Evolutionary conservation across 176 grass and related monocot species (phyloP), one percentile per base, ranked within the genome.

Genomic region (Alopecurus myosuroides): DNA sequence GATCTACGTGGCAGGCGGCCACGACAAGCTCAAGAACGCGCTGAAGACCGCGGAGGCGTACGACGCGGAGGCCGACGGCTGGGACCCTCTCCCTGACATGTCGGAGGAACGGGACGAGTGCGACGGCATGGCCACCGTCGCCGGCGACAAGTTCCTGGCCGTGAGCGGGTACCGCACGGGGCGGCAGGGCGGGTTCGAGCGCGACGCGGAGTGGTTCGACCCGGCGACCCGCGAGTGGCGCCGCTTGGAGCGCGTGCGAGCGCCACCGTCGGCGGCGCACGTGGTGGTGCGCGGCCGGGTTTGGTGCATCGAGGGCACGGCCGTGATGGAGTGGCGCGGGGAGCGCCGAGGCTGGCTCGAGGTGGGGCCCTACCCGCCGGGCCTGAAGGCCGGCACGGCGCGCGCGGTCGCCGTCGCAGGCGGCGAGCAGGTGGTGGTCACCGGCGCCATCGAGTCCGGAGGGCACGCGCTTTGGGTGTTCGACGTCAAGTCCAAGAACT

Each of bases 1-100:
- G 82, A 86, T 98, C 79, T 98, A 90, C 40, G 89, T 98, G 4
- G 93, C 96, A 0, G 96, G 96, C 4, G 96, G 96, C 0, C 96
- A 95, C 82, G 96, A 98, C 79, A 87, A 94, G 77, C 84, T 92
- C 67, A 98, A 98, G 82, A 98, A 98, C 88, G 96, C 93, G 39
- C 91, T 98, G 11, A 91, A 92, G 84, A 90, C 91, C 0, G 96
- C 93, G 7, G 88, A 95, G 85, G 93, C 86, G 7, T 98, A 98
- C 86, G 89, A 95, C 63, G 69, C 91, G 1, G 49, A 1, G 13
- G 34, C 41, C 28, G 88, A 98, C 63, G 79, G 70, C 12, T 98
- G 96, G 96, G 80, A 81, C 19, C 83, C 81, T 22, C 89, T 98
- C 1, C 96, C 96, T 4, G 93, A 98, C 91, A 98, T 98, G 96